phyloP scores from a whole-genome alignment of 2,329 filamentous ascomycete species.

The Aureobasidium leucospermi region DNA sequence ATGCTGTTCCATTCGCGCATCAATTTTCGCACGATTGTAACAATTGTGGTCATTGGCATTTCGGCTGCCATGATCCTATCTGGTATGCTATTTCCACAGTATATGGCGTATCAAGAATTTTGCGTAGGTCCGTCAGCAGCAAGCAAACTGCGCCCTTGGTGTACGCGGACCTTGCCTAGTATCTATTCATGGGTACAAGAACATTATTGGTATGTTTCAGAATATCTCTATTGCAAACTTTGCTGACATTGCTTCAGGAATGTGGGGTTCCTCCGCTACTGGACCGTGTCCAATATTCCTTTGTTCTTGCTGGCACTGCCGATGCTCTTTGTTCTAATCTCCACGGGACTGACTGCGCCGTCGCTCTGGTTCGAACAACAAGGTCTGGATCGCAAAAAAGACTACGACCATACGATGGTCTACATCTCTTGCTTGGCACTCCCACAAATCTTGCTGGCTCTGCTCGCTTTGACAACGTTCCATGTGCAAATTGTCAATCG shows the following conservation, averaged over 20 bases:
- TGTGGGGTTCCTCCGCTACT: conserved; percentile 81
- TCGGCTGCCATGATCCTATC: conserved; percentile 61
- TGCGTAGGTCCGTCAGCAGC: conserved; percentile 43
- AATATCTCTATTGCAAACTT: background rate
- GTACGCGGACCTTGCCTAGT: conserved; percentile 62
- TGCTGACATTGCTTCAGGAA: conserved; percentile 52
- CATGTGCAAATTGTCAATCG: conserved; percentile 93
- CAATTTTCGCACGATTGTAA: conserved; percentile 21
- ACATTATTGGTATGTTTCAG: conserved; percentile 66
- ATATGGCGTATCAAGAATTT: conserved; percentile 64
- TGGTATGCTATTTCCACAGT: conserved; percentile 66
- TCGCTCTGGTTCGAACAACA: background rate
- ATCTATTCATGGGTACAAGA: conserved; percentile 87
- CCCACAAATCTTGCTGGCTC: conserved; percentile 64
- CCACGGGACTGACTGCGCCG: conserved; percentile 43
- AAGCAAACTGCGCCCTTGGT: conserved; percentile 59
- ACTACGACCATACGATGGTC: background rate
- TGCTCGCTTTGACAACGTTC: conserved; percentile 68
- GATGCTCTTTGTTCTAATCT: conserved; percentile 60
- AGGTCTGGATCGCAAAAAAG: background rate
- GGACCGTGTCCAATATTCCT: conserved; percentile 78
- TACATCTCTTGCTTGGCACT: conserved; percentile 49
- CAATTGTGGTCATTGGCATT: conserved; percentile 41
- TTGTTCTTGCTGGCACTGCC: conserved; percentile 79
- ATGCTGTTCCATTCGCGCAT: background rate